A percentile compares a stretch with the other conserved stretches of the same genome.
Evolutionary conservation across 2,329 filamentous ascomycete genomes (phyloP).

Genomic region (Leptographium galeiforme): DNA sequence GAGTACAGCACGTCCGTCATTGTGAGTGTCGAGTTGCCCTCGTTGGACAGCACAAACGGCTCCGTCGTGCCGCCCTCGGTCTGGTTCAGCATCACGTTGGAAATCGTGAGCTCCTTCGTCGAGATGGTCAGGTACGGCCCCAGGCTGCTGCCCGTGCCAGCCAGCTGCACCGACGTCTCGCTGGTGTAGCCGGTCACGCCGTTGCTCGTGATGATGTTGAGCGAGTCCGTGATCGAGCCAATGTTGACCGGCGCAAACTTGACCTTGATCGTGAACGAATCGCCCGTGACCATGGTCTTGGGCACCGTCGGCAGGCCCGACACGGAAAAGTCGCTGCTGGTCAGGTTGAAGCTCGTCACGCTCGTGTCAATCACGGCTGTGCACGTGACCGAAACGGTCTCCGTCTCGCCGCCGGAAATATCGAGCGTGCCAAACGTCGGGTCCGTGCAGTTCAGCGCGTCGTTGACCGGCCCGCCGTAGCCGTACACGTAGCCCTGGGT

Average conservation of each 20-base stretch:
- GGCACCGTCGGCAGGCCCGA: slow-evolving; percentile 17
- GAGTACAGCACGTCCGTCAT: slow-evolving; percentile 32
- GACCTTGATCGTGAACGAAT: slow-evolving; percentile 28
- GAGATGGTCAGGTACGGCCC: slow-evolving; percentile 31
- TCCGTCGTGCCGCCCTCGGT: slow-evolving; percentile 24
- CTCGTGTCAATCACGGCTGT: slow-evolving; percentile 29
- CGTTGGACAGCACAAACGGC: slow-evolving; percentile 33
- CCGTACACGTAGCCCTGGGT: slow-evolving; percentile 37
- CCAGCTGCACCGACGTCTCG: slow-evolving; percentile 30
- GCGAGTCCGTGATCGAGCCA: slow-evolving; percentile 32
- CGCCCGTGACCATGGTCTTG: slow-evolving; percentile 20
- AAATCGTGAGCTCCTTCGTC: slow-evolving; percentile 35
- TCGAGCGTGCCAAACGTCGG: slow-evolving; percentile 31
- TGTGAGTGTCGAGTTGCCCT: slow-evolving; percentile 31
- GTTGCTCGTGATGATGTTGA: slow-evolving; percentile 36
- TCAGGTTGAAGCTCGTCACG: slow-evolving; percentile 25
- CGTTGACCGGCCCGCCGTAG: slow-evolving; percentile 40
- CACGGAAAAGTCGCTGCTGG: slow-evolving; percentile 24
- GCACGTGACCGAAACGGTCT: slow-evolving; percentile 28
- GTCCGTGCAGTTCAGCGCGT: slow-evolving; percentile 39
- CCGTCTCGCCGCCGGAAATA: slow-evolving; percentile 21
- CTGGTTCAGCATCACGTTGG: slow-evolving; percentile 31
- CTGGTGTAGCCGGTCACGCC: slow-evolving; percentile 29
- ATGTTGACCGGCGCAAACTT: slow-evolving; percentile 31
- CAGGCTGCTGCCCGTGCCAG: slow-evolving; percentile 33